Base-by-base conservation (phyloP, 257 asterid genomes). In the Marsdenia floribunda region DNA sequence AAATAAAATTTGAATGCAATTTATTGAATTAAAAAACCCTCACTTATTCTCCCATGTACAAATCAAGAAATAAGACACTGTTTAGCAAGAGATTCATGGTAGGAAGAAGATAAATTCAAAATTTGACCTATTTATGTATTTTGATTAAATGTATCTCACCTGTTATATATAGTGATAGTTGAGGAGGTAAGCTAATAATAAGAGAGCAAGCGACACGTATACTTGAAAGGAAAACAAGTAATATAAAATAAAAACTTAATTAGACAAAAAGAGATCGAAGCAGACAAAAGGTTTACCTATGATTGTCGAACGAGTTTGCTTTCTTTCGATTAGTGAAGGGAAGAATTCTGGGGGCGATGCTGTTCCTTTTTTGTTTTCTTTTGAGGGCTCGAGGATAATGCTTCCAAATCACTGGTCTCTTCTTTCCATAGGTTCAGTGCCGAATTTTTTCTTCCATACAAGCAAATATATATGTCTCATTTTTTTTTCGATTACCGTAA, bases 311-410 rank as follows among this genome's bases (percentile, higher is more conserved):
- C 67, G 40, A 60, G 11, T 26, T 10, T 12, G 38, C 38, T 60
- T 26, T 44, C 49, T 44, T 44, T 44, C 10, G 67, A 13, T 61
- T 63, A 64, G 82, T 75, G 72, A 63, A 75, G 40, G 57, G 50
- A 77, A 76, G 55, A 52, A 52, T 73, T 21, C 68, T 44, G n/a
- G 10, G 10, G 68, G 44, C n/a, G 22, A 63, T 13, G 74, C 63
- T 49, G 26, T 22, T 79, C n/a, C 37, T 18, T 40, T 29, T 40
- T 40, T 72, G 66, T 77, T 46, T 44, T 46, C 22, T 68, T 79
- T 87, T 74, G 77, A 72, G 84, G 86, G 85, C 88, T 85, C 84
- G 83, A 83, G 84, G 84, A 72, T 71, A 9, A 67, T 67, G 70
- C 71, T 60, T 60, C 67, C 67, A 71, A 71, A 18, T 3, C 54